These are phyloP conservation scores for Tetraselmis striata DNA, from an alignment of 139 green algal genomes.

Conservation along the genomic window DNA sequence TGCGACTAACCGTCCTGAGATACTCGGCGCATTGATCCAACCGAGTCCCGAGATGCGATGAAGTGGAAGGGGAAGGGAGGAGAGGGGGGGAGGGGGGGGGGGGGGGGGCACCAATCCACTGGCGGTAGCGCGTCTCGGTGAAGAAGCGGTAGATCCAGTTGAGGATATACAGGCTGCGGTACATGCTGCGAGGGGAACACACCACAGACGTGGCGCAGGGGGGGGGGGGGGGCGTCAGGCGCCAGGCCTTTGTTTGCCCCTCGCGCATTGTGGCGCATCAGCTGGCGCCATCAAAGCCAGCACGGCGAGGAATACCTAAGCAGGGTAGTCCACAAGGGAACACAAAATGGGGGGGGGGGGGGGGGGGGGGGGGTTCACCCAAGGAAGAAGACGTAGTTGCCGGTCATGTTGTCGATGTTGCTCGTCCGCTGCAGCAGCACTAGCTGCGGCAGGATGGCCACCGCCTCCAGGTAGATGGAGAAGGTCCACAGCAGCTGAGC, in stretches of 20 bases:
- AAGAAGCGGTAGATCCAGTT: constrained; percentile 98
- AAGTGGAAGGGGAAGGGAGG: too few species aligned
- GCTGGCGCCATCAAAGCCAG: too few species aligned
- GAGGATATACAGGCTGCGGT: constrained; percentile 94
- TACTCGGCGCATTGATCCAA: too few species aligned
- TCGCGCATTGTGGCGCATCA: too few species aligned
- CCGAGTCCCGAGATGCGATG: too few species aligned
- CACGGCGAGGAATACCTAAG: too few species aligned
- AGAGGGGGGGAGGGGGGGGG: background rate
- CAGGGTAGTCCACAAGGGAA: too few species aligned
- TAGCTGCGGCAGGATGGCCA: constrained; percentile 97
- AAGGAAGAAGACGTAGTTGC: constrained; percentile 96
- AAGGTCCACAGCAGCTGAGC: constrained; percentile 98
- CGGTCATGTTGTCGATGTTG: constrained; percentile 99
- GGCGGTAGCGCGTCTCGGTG: constrained; percentile 84
- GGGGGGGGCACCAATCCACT: constrained; percentile 68
- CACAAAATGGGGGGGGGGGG: too few species aligned
- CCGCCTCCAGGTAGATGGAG: constrained; percentile 96
- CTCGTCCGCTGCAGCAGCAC: constrained; percentile 96
- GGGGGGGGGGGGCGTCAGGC: too few species aligned
- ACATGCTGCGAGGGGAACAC: constrained; percentile 45
- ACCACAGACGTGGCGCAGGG: background rate
- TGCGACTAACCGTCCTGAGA: too few species aligned
- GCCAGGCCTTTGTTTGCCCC: too few species aligned
- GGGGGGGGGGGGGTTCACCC: too few species aligned